These are phyloP conservation scores for Cytospora piceicola DNA, from an alignment of 2,329 filamentous ascomycete genomes.

Conservation along the genomic window DNA sequence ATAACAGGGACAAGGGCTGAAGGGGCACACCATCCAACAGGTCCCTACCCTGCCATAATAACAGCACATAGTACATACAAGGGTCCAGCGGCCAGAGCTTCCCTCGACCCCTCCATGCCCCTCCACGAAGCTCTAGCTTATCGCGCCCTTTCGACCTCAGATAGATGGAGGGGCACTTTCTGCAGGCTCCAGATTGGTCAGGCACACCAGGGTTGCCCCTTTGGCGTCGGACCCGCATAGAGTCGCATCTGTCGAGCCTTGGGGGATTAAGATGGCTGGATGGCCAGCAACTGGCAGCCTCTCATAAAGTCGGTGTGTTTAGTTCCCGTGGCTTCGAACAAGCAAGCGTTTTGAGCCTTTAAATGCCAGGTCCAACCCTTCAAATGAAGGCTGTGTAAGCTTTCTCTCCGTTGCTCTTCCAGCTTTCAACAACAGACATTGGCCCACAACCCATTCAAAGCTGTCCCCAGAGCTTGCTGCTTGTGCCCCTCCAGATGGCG, in stretches of 20 bases:
- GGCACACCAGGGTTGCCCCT: constrained; percentile 17
- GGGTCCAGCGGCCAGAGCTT: constrained; percentile 10
- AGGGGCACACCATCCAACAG: background rate
- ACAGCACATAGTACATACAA: background rate
- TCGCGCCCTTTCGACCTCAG: constrained; percentile 20
- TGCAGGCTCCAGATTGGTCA: constrained; percentile 22
- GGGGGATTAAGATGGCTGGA: constrained; percentile 4
- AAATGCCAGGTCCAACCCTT: background rate
- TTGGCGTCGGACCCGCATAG: constrained; percentile 22
- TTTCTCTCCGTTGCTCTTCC: background rate
- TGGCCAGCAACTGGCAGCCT: constrained; percentile 4
- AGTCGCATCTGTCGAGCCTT: constrained; percentile 20
- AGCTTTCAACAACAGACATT: background rate
- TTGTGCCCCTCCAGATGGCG: constrained; percentile 28
- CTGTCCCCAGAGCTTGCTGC: constrained; percentile 18
- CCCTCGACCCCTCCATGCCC: constrained; percentile 5
- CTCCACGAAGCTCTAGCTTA: constrained; percentile 26
- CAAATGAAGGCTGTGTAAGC: background rate
- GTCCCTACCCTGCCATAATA: background rate
- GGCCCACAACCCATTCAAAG: constrained; percentile 20
- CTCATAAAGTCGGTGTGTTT: constrained; percentile 29
- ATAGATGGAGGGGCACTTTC: constrained; percentile 27
- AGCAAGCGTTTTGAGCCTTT: constrained; percentile 2
- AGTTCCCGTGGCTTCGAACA: constrained; percentile 4
- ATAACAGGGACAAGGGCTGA: constrained; percentile 7